phyloP scores from a whole-genome alignment of 768 basidiomycete species.

The Cantharellus cinnabarinus region DNA sequence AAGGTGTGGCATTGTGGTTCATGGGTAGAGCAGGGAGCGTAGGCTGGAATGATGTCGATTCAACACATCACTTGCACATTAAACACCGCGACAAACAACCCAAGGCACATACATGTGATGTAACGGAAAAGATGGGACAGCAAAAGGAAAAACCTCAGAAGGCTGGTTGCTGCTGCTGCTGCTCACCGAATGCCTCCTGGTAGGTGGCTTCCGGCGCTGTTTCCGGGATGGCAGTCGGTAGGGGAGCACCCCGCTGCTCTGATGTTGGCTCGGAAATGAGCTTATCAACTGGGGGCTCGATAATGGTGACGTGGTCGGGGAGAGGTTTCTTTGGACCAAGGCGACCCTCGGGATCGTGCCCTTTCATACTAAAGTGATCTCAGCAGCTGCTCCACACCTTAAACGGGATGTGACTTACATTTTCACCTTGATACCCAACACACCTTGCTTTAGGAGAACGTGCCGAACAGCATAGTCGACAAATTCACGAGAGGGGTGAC shows the following conservation, averaged over 20 bases:
- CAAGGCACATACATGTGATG: neutral
- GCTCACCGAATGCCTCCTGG: neutral
- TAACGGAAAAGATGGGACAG: neutral
- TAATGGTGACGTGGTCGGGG: slow-evolving; percentile 81
- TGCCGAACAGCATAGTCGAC: slow-evolving; percentile 96
- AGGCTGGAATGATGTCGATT: too few relatives aligned
- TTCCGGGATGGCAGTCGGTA: neutral
- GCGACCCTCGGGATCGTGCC: slow-evolving; percentile 78
- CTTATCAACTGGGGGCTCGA: slow-evolving; percentile 82
- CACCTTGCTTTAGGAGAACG: slow-evolving; percentile 95
- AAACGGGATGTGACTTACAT: slow-evolving; percentile 36
- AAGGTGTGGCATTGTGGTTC: too few relatives aligned
- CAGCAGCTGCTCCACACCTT: neutral
- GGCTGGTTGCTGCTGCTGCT: neutral
- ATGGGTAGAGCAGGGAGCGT: too few relatives aligned
- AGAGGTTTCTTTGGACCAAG: slow-evolving; percentile 81
- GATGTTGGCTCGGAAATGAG: slow-evolving; percentile 73
- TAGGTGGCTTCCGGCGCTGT: neutral
- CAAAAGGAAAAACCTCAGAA: too few relatives aligned
- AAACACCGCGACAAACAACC: neutral
- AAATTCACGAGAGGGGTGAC: slow-evolving; percentile 92
- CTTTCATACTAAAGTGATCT: slow-evolving; percentile 66
- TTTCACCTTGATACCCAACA: slow-evolving; percentile 99
- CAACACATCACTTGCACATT: too few relatives aligned
- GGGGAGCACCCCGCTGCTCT: slow-evolving; percentile 48